A percentile compares a stretch with the other conserved stretches of the same genome.
Conservation (phyloP, 148 eudicot genomes). For the Chenopodium album region DNA sequence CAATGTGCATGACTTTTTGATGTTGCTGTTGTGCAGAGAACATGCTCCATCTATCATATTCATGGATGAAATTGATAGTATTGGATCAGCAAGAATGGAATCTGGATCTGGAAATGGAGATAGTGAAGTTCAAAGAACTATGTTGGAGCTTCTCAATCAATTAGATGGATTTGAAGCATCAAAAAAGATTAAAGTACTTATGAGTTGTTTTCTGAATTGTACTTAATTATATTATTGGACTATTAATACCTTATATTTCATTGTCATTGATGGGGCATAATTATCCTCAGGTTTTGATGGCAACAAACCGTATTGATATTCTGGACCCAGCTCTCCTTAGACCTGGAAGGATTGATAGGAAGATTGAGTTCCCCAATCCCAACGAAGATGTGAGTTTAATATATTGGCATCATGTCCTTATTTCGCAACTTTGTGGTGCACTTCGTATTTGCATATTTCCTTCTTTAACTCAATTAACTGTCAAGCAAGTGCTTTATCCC, state of each 20-base stretch:
- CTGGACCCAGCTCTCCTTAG: slow-evolving; percentile 74
- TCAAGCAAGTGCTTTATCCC: background rate
- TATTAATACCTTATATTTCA: background rate
- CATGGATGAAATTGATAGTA: slow-evolving; percentile 77
- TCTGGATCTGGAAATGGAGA: slow-evolving; percentile 78
- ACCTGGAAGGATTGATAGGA: slow-evolving; percentile 79
- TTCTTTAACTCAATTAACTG: background rate
- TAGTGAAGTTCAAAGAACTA: slow-evolving; percentile 78
- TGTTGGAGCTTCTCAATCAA: slow-evolving; percentile 77
- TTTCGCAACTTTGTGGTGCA: background rate
- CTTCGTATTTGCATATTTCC: background rate
- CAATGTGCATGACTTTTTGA: slow-evolving; percentile 2
- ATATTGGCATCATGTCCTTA: background rate
- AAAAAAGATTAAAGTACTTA: slow-evolving; percentile 55
- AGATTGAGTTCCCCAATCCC: slow-evolving; percentile 75
- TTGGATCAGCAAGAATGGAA: slow-evolving; percentile 75
- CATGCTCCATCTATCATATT: slow-evolving; percentile 76
- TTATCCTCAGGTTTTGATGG: slow-evolving; percentile 55
- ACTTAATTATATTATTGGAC: background rate
- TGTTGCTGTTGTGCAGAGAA: slow-evolving; percentile 41
- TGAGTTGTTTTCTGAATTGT: background rate
- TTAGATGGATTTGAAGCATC: slow-evolving; percentile 79
- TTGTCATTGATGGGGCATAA: background rate
- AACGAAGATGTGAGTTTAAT: slow-evolving; percentile 54
- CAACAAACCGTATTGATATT: slow-evolving; percentile 68